Percentiles rank a stretch among this genome's conserved stretches.
These are phyloP conservation scores for Acorus gramineus DNA, from an alignment of 106 monocot species.

Conservation along the genomic window DNA sequence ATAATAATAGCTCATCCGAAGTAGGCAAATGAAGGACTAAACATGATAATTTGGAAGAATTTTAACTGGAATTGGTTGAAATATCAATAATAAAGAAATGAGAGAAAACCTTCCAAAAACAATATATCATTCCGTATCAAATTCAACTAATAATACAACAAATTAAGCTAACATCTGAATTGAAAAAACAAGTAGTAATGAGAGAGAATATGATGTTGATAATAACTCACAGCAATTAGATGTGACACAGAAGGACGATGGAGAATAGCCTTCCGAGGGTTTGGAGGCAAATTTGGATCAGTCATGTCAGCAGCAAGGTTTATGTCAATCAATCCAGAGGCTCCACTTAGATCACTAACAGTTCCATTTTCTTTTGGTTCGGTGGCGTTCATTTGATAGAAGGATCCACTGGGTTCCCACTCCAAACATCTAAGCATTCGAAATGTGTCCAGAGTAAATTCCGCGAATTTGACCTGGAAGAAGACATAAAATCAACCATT, in stretches of 20 bases:
- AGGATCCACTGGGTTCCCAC: slow-evolving; percentile 82
- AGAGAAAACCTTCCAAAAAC: too few relatives aligned
- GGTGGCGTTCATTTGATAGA: slow-evolving; percentile 39
- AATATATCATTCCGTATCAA: too few relatives aligned
- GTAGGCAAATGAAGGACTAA: too few relatives aligned
- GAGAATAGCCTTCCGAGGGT: slow-evolving; percentile 73
- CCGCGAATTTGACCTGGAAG: slow-evolving; percentile 82
- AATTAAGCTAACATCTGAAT: neutral
- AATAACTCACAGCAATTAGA: slow-evolving; percentile 62
- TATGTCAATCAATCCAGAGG: slow-evolving; percentile 81
- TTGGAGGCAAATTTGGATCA: slow-evolving; percentile 72
- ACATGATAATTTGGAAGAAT: too few relatives aligned
- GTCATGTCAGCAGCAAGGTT: slow-evolving; percentile 79
- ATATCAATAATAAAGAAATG: too few relatives aligned
- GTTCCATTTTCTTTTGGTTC: slow-evolving; percentile 57
- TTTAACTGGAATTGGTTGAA: too few relatives aligned
- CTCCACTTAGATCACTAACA: slow-evolving; percentile 68
- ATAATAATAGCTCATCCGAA: too few relatives aligned
- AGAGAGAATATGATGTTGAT: neutral
- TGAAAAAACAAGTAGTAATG: neutral
- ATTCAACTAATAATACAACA: neutral
- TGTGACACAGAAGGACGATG: slow-evolving; percentile 75
- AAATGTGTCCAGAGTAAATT: slow-evolving; percentile 83
- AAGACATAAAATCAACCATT: neutral
- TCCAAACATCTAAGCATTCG: slow-evolving; percentile 92